These are phyloP conservation scores for Chaetomium fimeti DNA, from an alignment of 495 filamentous ascomycete species.

Conservation along the genomic window DNA sequence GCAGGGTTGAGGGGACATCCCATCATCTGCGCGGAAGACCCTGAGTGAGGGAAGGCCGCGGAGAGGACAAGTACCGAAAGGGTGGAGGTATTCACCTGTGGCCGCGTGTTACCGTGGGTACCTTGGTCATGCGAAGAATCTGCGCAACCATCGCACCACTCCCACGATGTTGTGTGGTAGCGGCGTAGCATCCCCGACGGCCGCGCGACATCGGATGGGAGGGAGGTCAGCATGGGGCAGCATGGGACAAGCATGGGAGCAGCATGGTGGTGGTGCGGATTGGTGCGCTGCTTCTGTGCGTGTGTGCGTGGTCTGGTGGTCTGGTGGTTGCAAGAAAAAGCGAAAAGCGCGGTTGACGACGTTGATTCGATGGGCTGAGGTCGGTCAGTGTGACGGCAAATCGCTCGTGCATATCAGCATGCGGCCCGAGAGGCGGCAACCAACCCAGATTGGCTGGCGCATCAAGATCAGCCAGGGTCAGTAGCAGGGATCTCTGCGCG, in stretches of 20 bases:
- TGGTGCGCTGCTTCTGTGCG: not conserved
- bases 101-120: slow-evolving; percentile 34
- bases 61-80: slow-evolving; percentile 11
- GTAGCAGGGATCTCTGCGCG: slow-evolving; percentile 28
- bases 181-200: slow-evolving; percentile 25
- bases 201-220: slow-evolving; percentile 18
- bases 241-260: too few species aligned
- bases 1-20: slow-evolving; percentile 22
- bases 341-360: slow-evolving; percentile 27
- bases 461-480: slow-evolving; percentile 34
- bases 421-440: slow-evolving; percentile 40
- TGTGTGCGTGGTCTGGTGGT: slow-evolving; percentile 13
- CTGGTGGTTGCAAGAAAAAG: slow-evolving; percentile 21
- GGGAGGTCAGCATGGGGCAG: not conserved
- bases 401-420: slow-evolving; percentile 41
- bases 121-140: slow-evolving; percentile 15
- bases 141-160: not conserved
- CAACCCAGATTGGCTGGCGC: slow-evolving; percentile 41
- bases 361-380: slow-evolving; percentile 37
- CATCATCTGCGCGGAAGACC: too few species aligned
- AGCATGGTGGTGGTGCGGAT: not conserved
- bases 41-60: slow-evolving; percentile 11
- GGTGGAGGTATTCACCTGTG: slow-evolving; percentile 10
- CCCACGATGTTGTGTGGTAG: slow-evolving; percentile 19
- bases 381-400: slow-evolving; percentile 39